Evolutionary conservation across 2,329 filamentous ascomycete genomes (phyloP), one percentile per base, ranked within the genome.

Genomic region (Aureobasidium sp.): DNA sequence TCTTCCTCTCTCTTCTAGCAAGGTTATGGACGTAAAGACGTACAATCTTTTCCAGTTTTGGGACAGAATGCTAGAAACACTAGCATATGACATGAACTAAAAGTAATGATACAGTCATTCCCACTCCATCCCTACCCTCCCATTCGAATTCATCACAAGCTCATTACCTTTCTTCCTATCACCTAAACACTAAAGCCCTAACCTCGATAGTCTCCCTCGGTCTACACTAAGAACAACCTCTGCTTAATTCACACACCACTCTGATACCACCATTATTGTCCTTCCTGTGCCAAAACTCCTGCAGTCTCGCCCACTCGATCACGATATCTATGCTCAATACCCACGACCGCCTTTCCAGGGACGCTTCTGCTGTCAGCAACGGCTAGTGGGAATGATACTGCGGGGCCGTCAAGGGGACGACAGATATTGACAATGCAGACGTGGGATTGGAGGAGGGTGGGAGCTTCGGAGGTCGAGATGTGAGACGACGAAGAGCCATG

Each of bases 341-440:
- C 79, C 0, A 92, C 79, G 9, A 94, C 76, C 65, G 92, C 88
- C 0, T 77, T 75, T 54, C 88, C 78, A 0, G 76, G 69, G 1
- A 85, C 81, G 0, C 77, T 80, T 1, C 75, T 72, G 19, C 78
- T 80, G 6, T 83, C 80, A 0, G 84, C 83, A 55, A 84, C 79
- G 0, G 78, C 82, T 2, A 86, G 74, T 1, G 85, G 84, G 25
- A 75, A 78, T 0, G 77, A 75, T 60, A 83, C 79, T 0, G 85
- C 80, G 1, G 80, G 78, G 0, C 79, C 81, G 50, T 83, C 84
- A 19, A 86, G 71, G 0, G 72, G 85, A 0, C 88, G 81, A 91
- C 91, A 96, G 50, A 96, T 86, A 66, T 95, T 96, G 71, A 96
- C 83, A 68, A 96, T 89, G 62, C 90, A 83, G 73, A 90, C 91